Percentiles rank a stretch among this genome's conserved stretches.
These are phyloP conservation scores for Gracilaria gracilis DNA, from an alignment of 23 red algal genomes.

Conservation along the genomic window DNA sequence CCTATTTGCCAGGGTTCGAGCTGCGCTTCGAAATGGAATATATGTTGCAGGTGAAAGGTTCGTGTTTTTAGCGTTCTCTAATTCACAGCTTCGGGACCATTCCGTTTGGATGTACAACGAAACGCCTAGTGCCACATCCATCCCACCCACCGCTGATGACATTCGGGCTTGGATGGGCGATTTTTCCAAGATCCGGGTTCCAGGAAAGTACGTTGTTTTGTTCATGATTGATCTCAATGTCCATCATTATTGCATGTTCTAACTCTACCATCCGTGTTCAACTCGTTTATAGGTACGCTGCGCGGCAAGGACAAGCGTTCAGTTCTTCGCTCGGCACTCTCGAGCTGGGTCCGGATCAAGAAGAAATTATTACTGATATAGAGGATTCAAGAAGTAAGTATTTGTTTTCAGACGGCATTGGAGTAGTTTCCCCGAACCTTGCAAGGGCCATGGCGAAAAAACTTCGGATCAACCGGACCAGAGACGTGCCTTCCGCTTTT, in stretches of 20 bases:
- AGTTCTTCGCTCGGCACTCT: conserved; percentile 45
- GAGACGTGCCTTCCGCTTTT: conserved; percentile 26
- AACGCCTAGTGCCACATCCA: not conserved
- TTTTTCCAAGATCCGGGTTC: conserved; percentile 39
- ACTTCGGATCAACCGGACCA: not conserved
- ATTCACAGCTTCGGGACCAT: conserved; percentile 49
- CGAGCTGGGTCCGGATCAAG: conserved; percentile 4
- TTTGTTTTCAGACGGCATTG: conserved; percentile 51
- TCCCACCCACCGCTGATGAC: conserved; percentile 27
- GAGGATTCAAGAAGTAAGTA: not conserved
- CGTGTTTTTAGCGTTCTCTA: conserved; percentile 51
- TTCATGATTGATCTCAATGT: not conserved
- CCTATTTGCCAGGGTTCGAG: not conserved
- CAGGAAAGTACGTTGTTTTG: conserved; percentile 32
- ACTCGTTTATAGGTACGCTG: conserved; percentile 15
- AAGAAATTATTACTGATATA: conserved; percentile 20
- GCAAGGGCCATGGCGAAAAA: conserved; percentile 19
- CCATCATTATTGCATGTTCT: not conserved
- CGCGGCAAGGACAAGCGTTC: conserved; percentile 43
- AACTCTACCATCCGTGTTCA: not conserved
- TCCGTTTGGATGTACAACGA: conserved; percentile 63
- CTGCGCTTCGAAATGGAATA: conserved; percentile 23
- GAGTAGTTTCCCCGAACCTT: conserved; percentile 6
- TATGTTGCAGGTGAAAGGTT: conserved; percentile 28
- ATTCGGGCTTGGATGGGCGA: conserved; percentile 45